Evolutionary conservation across 345 rosid species (phyloP).

Genomic region (Cardamine chenopodiifolia): DNA sequence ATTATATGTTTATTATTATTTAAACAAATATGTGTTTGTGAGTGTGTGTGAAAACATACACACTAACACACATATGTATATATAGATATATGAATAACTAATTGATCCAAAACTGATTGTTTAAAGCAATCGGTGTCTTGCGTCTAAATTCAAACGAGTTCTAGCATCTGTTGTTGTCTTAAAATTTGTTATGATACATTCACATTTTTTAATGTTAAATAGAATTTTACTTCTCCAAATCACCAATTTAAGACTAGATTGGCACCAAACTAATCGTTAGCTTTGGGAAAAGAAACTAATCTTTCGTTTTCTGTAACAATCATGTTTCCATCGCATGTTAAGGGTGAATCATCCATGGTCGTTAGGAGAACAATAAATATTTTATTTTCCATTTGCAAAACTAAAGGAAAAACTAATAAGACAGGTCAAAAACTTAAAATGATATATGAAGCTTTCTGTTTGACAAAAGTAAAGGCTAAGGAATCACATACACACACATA

Average conservation of each 20-base stretch:
- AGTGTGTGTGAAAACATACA: too few species aligned
- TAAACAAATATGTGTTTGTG: too few species aligned
- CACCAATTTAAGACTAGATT: not conserved
- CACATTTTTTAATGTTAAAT: not conserved
- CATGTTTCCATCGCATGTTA: slow-evolving; percentile 36
- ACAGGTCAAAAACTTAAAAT: slow-evolving; percentile 15
- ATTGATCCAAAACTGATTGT: not conserved
- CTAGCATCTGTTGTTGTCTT: not conserved
- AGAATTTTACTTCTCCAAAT: slow-evolving; percentile 1
- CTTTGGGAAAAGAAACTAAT: not conserved
- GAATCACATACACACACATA: slow-evolving; percentile 28
- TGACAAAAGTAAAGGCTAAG: slow-evolving; percentile 40
- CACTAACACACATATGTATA: too few species aligned
- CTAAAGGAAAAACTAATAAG: not conserved
- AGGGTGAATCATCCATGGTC: slow-evolving; percentile 34
- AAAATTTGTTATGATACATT: not conserved
- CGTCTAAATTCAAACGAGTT: slow-evolving; percentile 13
- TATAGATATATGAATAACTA: not conserved
- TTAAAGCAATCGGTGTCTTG: slow-evolving; percentile 27
- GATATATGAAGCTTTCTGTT: slow-evolving; percentile 34
- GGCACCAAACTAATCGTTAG: slow-evolving; percentile 4
- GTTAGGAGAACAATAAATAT: slow-evolving; percentile 22
- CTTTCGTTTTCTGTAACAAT: slow-evolving; percentile 29
- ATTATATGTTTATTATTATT: not conserved
- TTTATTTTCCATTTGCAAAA: not conserved